Conservation (phyloP, 768 basidiomycete species). For the Boletellus emodensis region DNA sequence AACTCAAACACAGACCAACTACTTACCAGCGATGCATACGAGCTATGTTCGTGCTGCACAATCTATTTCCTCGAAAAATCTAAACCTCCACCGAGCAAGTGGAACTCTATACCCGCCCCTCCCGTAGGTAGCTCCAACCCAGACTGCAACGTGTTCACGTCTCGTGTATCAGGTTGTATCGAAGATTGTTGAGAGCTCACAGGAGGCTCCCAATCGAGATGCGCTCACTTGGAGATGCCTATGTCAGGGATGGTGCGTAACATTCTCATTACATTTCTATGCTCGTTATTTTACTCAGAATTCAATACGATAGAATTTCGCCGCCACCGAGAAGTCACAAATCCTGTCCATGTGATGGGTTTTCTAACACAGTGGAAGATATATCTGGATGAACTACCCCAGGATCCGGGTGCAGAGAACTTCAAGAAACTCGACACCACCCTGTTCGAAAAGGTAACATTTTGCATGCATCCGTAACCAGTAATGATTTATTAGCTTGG, state of each 20-base stretch:
- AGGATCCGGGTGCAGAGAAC: constrained; percentile 33
- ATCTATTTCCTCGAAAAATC: constrained; percentile 51
- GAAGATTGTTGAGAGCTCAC: constrained; percentile 78
- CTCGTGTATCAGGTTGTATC: constrained; percentile 58
- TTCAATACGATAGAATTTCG: constrained; percentile 67
- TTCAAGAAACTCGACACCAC: constrained; percentile 71
- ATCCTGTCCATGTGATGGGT: constrained; percentile 89
- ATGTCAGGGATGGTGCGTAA: constrained; percentile 70
- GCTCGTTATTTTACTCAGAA: background rate
- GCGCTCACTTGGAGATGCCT: constrained; percentile 80
- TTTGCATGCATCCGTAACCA: constrained; percentile 1
- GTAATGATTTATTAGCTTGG: background rate
- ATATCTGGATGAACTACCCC: constrained; percentile 75
- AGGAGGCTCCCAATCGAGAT: constrained; percentile 69
- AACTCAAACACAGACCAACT: background rate
- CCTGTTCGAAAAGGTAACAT: constrained; percentile 66
- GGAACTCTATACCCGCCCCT: constrained; percentile 75
- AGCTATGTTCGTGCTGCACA: constrained; percentile 24
- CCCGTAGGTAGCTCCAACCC: constrained; percentile 49
- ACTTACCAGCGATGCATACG: constrained; percentile 13
- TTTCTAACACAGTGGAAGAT: constrained; percentile 95
- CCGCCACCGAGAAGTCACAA: constrained; percentile 70
- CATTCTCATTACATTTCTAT: background rate
- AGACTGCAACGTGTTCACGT: background rate
- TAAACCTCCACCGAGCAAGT: constrained; percentile 60